Evolutionary conservation across 345 rosid species (phyloP).

Genomic region (Salix suchowensis): DNA sequence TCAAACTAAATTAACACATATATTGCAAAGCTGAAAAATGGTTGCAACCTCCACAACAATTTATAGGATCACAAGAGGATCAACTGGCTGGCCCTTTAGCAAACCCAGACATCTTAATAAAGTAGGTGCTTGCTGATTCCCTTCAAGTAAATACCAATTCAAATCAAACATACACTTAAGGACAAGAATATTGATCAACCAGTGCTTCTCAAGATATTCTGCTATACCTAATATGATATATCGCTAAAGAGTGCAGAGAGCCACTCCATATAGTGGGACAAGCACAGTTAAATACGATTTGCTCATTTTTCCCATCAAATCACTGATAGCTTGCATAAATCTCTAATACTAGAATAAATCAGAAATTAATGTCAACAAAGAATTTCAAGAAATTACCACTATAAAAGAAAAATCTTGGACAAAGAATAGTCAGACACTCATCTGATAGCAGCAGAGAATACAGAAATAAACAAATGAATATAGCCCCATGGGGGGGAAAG

Average conservation of each 20-base stretch:
- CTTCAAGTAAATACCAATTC: background rate
- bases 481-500: background rate
- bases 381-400: background rate
- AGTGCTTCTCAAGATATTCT: background rate
- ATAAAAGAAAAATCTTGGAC: background rate
- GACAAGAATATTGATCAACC: background rate
- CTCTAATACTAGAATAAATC: background rate
- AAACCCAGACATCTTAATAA: background rate
- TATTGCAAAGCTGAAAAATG: background rate
- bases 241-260: background rate
- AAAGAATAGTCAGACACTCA: background rate
- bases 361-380: background rate
- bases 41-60: background rate
- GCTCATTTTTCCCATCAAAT: background rate
- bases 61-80: background rate
- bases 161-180: background rate
- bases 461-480: background rate
- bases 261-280: background rate
- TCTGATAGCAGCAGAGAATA: background rate
- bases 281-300: background rate
- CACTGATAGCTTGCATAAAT: background rate
- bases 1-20: background rate
- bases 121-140: background rate
- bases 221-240: background rate
- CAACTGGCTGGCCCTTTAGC: background rate